Percentiles rank a stretch among this genome's conserved stretches.
phyloP scores from a whole-genome alignment of 2,329 filamentous ascomycete species.

The Alternaria sp. region DNA sequence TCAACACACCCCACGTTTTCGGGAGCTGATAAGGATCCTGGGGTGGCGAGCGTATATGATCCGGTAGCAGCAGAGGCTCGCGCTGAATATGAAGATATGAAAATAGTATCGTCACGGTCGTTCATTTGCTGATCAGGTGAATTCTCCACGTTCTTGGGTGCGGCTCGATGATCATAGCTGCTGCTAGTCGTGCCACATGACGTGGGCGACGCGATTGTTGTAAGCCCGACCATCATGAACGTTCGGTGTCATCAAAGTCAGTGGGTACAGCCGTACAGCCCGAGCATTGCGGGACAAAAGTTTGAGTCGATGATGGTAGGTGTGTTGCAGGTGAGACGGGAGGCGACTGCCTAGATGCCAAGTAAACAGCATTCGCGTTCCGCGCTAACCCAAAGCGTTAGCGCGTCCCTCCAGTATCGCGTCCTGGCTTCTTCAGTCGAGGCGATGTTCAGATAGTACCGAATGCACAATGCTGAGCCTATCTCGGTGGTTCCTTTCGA shows the following conservation, averaged over 20 bases:
- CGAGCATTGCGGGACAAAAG: neutral
- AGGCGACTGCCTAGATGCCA: constrained; percentile 14
- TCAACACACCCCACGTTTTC: neutral
- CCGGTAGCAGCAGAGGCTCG: constrained; percentile 1
- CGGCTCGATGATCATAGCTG: constrained; percentile 1
- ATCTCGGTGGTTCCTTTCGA: neutral
- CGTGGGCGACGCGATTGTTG: neutral
- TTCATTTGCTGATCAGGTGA: neutral
- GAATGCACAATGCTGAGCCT: neutral
- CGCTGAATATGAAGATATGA: neutral
- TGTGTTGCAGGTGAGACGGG: neutral
- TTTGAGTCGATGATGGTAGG: neutral
- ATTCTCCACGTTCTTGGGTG: neutral
- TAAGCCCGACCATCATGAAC: neutral
- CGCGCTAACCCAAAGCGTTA: constrained; percentile 9
- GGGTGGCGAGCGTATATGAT: constrained; percentile 18
- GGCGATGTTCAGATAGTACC: neutral
- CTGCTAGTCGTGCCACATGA: neutral
- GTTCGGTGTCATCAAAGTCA: neutral
- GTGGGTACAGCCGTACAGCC: neutral
- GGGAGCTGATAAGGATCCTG: constrained; percentile 8
- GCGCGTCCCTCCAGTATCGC: neutral
- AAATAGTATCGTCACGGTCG: neutral
- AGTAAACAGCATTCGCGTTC: neutral
- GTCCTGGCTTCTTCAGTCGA: neutral